Percentiles rank a stretch among this genome's conserved stretches.
phyloP scores from a whole-genome alignment of 495 filamentous ascomycete genomes.

The Penicillium atrosanguineum region DNA sequence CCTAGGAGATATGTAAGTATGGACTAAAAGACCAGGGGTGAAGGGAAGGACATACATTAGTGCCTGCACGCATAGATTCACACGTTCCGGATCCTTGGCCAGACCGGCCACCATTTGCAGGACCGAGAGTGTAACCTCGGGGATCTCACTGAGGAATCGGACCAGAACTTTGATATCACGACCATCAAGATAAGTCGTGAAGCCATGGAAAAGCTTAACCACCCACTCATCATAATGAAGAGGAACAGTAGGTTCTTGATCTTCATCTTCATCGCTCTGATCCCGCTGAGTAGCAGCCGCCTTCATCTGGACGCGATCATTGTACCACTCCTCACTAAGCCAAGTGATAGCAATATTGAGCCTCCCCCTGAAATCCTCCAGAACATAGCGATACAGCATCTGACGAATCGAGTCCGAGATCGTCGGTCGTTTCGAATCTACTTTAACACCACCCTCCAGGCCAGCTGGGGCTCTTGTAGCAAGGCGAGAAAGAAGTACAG shows the following conservation, averaged over 20 bases:
- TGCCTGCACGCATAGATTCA: constrained; percentile 58
- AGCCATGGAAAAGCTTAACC: constrained; percentile 77
- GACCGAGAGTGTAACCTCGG: constrained; percentile 67
- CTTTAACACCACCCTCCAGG: constrained; percentile 51
- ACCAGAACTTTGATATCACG: constrained; percentile 81
- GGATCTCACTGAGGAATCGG: constrained; percentile 88
- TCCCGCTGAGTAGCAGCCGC: constrained; percentile 35
- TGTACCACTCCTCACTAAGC: constrained; percentile 98
- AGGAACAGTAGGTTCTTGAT: constrained; percentile 29
- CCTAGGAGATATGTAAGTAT: constrained; percentile 32
- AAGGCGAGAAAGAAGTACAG: constrained; percentile 79
- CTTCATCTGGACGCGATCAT: constrained; percentile 66
- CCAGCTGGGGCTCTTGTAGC: constrained; percentile 76
- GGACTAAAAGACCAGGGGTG: not conserved
- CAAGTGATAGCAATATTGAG: constrained; percentile 86
- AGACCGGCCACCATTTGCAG: constrained; percentile 74
- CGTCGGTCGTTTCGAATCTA: constrained; percentile 25
- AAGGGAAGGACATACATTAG: constrained; percentile 49
- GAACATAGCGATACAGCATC: constrained; percentile 73
- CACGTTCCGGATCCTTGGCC: constrained; percentile 82
- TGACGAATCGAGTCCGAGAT: constrained; percentile 73
- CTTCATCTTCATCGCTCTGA: constrained; percentile 38
- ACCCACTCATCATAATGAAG: constrained; percentile 79
- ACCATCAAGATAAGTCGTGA: constrained; percentile 80
- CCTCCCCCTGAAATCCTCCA: constrained; percentile 85